These are phyloP conservation scores for Rhizomucor miehei DNA, from an alignment of 371 early-diverging fungal species.

Conservation along the genomic window DNA sequence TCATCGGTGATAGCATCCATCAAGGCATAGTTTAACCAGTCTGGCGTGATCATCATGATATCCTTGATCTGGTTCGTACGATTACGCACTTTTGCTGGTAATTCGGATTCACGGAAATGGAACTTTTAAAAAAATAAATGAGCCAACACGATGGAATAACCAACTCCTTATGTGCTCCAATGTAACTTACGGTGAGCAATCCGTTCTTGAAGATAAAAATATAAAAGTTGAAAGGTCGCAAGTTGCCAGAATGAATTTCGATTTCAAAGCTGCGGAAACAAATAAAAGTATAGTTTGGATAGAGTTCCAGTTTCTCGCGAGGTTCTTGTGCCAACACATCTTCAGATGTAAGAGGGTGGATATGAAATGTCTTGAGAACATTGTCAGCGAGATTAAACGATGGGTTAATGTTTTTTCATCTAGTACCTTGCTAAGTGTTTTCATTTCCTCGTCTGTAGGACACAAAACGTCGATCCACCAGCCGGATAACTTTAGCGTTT, in stretches of 20 bases:
- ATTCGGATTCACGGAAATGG: slow-evolving; percentile 32
- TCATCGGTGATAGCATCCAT: slow-evolving; percentile 82
- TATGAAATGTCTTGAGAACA: slow-evolving; percentile 39
- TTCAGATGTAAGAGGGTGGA: slow-evolving; percentile 75
- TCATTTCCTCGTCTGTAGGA: slow-evolving; percentile 82
- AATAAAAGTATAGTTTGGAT: slow-evolving; percentile 69
- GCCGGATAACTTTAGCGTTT: slow-evolving; percentile 46
- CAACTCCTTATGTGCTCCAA: neutral
- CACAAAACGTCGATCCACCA: slow-evolving; percentile 89
- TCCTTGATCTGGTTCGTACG: slow-evolving; percentile 38
- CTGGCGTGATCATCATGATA: slow-evolving; percentile 44
- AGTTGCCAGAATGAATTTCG: slow-evolving; percentile 43
- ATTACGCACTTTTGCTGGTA: slow-evolving; percentile 30
- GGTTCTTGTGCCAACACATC: slow-evolving; percentile 72
- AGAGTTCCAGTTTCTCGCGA: slow-evolving; percentile 74
- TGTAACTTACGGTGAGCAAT: slow-evolving; percentile 48
- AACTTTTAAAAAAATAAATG: slow-evolving; percentile 19
- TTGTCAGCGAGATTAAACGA: no score
- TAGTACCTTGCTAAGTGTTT: slow-evolving; percentile 57
- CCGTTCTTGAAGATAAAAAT: slow-evolving; percentile 73
- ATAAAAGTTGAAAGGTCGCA: slow-evolving; percentile 75
- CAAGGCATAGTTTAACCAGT: slow-evolving; percentile 83
- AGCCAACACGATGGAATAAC: neutral
- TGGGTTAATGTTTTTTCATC: neutral
- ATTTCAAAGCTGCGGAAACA: slow-evolving; percentile 66